Conservation (phyloP, 495 filamentous ascomycete genomes). For the Delitschia confertaspora region DNA sequence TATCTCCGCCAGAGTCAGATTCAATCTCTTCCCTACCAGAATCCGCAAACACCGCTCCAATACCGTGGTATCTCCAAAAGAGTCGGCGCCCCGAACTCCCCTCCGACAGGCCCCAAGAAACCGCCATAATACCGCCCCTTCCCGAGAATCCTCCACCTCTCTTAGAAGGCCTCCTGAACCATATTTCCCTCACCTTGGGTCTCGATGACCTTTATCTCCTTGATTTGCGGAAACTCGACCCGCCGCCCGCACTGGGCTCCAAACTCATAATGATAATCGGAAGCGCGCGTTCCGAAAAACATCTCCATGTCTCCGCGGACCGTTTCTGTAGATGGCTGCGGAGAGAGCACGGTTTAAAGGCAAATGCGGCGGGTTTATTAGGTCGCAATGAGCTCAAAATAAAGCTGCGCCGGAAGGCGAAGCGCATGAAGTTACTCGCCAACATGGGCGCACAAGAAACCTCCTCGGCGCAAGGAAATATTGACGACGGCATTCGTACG, state of each 20-base stretch:
- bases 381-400: slow-evolving; percentile 86
- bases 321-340: slow-evolving; percentile 80
- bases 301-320: slow-evolving; percentile 87
- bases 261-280: slow-evolving; percentile 88
- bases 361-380: slow-evolving; percentile 77
- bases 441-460: slow-evolving; percentile 44
- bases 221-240: slow-evolving; percentile 76
- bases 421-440: slow-evolving; percentile 65
- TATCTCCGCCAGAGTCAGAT: background rate
- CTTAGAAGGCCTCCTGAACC: slow-evolving; percentile 63
- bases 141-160: slow-evolving; percentile 66
- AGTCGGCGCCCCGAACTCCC: slow-evolving; percentile 33
- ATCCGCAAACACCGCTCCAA: background rate
- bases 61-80: slow-evolving; percentile 86
- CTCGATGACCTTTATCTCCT: slow-evolving; percentile 67
- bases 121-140: slow-evolving; percentile 53
- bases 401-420: slow-evolving; percentile 70
- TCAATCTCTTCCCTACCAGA: background rate
- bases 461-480: slow-evolving; percentile 37
- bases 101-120: slow-evolving; percentile 52
- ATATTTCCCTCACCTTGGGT: slow-evolving; percentile 70
- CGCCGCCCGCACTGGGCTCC: slow-evolving; percentile 75
- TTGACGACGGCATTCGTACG: slow-evolving; percentile 74
- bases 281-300: slow-evolving; percentile 86
- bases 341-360: slow-evolving; percentile 55